Percentiles rank a stretch among this genome's conserved stretches.
Conservation (phyloP, 257 asterid genomes). For the Solanum paucissectum region DNA sequence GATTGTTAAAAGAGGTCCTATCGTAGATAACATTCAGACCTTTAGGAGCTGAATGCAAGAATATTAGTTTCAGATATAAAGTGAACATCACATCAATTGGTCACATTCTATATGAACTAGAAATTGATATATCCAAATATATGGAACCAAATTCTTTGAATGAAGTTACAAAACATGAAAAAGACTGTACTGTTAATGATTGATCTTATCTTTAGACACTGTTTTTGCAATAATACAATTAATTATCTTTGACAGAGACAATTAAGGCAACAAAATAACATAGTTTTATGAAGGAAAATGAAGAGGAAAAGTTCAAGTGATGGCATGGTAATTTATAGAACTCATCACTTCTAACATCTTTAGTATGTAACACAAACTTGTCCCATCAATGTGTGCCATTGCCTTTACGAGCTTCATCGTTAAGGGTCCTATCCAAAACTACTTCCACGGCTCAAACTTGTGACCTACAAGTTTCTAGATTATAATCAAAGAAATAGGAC, state of each 20-base stretch:
- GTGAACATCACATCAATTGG: background rate
- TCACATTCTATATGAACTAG: background rate
- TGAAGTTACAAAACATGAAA: background rate
- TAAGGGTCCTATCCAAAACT: too few relatives aligned
- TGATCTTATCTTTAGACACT: background rate
- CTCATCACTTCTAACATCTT: constrained; percentile 49
- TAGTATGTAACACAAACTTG: constrained; percentile 34
- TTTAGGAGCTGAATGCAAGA: background rate
- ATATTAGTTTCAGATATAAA: background rate
- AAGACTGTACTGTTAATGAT: background rate
- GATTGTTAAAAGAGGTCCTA: background rate
- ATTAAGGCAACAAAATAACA: background rate
- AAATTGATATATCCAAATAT: background rate
- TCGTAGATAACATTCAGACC: background rate
- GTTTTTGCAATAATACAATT: background rate
- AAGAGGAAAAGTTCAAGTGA: too few relatives aligned
- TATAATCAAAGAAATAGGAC: background rate
- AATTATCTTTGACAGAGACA: background rate
- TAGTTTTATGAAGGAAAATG: background rate
- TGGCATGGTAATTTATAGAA: constrained; percentile 39
- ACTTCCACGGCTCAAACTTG: background rate
- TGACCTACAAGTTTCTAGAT: background rate
- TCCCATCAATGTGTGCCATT: constrained; percentile 60
- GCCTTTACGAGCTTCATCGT: constrained; percentile 19
- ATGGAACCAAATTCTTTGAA: background rate